Base-by-base conservation (phyloP, 2,329 filamentous ascomycete genomes). In the Venturia pyrina region DNA sequence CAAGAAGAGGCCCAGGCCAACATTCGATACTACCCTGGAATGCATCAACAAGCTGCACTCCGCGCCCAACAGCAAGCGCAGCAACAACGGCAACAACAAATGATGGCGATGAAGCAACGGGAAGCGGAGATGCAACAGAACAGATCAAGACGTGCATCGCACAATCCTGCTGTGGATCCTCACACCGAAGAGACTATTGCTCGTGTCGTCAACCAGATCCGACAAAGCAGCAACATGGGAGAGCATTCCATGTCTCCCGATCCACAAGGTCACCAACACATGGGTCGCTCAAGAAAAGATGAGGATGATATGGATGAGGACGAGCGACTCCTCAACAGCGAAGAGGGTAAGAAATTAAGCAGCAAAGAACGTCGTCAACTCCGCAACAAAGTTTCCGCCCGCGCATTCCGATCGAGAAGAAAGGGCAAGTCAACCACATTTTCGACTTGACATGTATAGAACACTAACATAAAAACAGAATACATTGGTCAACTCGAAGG, bases 241-340 rank as follows among this genome's bases (percentile, higher is more conserved):
- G 83, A 85, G 19, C 81, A 85, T 62, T 78, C 76, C 68, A 70
- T 72, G 41, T 76, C 76, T 41, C 73, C 76, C 34, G 72, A 76
- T 43, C 74, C 75, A 68, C 40, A 24, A n/a, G 75, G 82, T 15
- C 76, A 87, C n/a, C 82, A 86, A 66, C 88, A 91, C 74, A 84
- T 91, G 71, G 82, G 88, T 62, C 88, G 88, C 69, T 79, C 85
- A 69, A 93, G 88, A 83, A 98, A 98, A 83, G 92, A 97, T 57
- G 93, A 98, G 72, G 93, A 97, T 68, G 93, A 98, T 64, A 98
- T 99, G 66, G 95, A 99, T 71, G 93, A 97, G 76, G 95, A 98
- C 72, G 95, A 98, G 82, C 85, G 91, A 70, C 82, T 97, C 11
- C 82, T 97, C 61, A 91, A 91, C n/a, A 97, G 92, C 68, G 95